phyloP scores from a whole-genome alignment of 306 rosid genomes.

The Trifolium dubium region DNA sequence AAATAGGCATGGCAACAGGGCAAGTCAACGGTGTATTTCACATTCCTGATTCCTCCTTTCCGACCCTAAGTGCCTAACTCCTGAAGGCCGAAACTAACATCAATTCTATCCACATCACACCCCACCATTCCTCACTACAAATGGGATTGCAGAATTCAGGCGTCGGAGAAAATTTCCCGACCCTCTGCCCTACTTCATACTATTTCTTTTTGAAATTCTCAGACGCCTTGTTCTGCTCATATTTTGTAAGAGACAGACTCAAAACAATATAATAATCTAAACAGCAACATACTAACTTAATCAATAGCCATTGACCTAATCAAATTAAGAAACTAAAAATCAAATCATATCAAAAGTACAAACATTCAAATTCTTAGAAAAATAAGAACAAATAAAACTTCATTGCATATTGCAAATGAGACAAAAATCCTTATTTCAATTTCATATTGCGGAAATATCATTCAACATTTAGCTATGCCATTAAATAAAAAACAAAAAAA shows the following conservation, averaged over 20 bases:
- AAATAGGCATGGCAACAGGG: not conserved
- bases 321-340: not conserved
- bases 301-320: slow-evolving; percentile 3
- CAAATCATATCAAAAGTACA: not conserved
- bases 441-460: not conserved
- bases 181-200: not conserved
- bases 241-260: not conserved
- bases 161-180: not conserved
- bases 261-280: not conserved
- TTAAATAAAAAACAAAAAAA: no score
- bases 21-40: not conserved
- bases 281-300: not conserved
- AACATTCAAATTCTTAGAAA: not conserved
- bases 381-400: not conserved
- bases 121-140: not conserved
- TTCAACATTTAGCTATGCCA: not conserved
- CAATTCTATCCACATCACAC: not conserved
- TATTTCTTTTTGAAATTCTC: not conserved
- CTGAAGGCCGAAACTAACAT: not conserved
- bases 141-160: not conserved
- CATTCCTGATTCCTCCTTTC: not conserved
- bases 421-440: not conserved
- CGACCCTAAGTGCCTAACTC: not conserved
- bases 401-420: not conserved
- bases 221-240: not conserved